Base-by-base conservation (phyloP, 176 grass and related monocot genomes). In the Chloris gayana region DNA sequence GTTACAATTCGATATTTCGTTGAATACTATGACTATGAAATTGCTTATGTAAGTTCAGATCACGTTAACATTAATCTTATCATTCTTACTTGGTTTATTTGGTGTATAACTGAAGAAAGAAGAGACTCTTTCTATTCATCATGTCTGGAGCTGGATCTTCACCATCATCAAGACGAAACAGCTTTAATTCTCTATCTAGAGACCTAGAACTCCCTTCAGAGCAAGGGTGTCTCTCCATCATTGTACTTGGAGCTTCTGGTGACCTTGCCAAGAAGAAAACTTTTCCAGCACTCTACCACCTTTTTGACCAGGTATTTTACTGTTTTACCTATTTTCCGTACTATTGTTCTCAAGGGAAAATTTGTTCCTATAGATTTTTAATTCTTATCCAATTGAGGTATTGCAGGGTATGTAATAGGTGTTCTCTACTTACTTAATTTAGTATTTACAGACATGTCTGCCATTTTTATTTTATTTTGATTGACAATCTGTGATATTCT, bases 191-290 rank as follows among this genome's bases (percentile, higher is more conserved):
- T 77, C 91, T 89, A 74, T 84, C 79, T 82, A 99, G 76, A 74
- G 91, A 88, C 34, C 75, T 80, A 56, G 88, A 74, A 72, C 82
- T 90, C 84, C 74, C 85, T 69, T 68, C 60, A 21, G 92, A 91
- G 53, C 64, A 77, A 71, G 93, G 91, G 4, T 93, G 76, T 41
- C 92, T 99, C 76, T 96, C 97, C 2, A 91, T 99, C 76, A 42
- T 99, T 76, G 97, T 99, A 49, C 93, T 99, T 54, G 97, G 97
- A 60, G 97, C 97, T 85, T 99, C 97, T 31, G 97, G 97, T 70
- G 97, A 99, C 77, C 91, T 99, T 81, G 97, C 97, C 69, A 99
- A 99, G 85, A 99, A 96, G 91, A 99, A 99, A 82, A 99, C 97
- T 14, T 99, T 99, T 86, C 97, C 97, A 24, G 97, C 97, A 70